A percentile compares a stretch with the other conserved stretches of the same genome.
These are phyloP conservation scores for Alternaria panax DNA, from an alignment of 2,329 filamentous ascomycete species.

Conservation along the genomic window DNA sequence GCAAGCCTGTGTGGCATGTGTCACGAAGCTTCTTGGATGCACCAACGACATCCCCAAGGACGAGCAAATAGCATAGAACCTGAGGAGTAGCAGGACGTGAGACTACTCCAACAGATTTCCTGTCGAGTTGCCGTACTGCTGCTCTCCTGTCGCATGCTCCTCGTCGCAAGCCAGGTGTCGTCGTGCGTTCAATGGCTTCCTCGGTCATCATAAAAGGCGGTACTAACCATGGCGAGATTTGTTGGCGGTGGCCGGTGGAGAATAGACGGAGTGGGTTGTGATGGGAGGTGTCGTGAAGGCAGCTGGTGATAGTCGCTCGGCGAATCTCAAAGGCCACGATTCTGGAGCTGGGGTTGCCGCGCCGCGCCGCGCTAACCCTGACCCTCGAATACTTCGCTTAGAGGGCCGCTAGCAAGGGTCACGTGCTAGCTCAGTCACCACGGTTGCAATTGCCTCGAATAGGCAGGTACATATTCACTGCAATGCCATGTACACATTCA, in stretches of 20 bases:
- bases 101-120: not conserved
- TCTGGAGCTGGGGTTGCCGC: constrained; percentile 38
- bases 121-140: not conserved
- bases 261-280: constrained; percentile 7
- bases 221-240: constrained; percentile 31
- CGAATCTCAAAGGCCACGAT: constrained; percentile 42
- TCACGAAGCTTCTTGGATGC: not conserved
- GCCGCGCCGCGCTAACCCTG: constrained; percentile 28
- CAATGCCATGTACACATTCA: not conserved
- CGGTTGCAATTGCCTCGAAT: constrained; percentile 7
- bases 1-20: not conserved
- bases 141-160: constrained; percentile 14
- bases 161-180: constrained; percentile 1
- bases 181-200: constrained; percentile 13
- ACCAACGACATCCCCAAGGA: not conserved
- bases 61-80: not conserved
- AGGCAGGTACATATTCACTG: not conserved
- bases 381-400: constrained; percentile 18
- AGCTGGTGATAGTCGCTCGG: constrained; percentile 22
- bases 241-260: constrained; percentile 9
- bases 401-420: constrained; percentile 28
- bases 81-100: not conserved
- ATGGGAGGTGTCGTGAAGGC: constrained; percentile 19
- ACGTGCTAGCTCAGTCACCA: constrained; percentile 20
- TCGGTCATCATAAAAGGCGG: not conserved